Evolutionary conservation across 805 yeast genomes (phyloP), one percentile per base, ranked within the genome.

Genomic region (Zygosaccharomyces bisporus): DNA sequence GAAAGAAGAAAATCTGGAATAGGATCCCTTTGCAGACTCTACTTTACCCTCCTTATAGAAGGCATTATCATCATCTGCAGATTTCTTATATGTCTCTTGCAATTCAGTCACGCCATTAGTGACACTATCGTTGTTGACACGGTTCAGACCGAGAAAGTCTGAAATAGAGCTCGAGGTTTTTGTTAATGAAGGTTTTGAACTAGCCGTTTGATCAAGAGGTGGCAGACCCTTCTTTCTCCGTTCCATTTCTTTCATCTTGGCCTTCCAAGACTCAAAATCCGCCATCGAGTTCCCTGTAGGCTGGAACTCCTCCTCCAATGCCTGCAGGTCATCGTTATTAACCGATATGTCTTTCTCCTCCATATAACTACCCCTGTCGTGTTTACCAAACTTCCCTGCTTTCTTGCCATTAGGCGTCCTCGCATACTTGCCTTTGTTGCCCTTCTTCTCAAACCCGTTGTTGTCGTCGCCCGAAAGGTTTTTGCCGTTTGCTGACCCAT

Each of bases 261-360:
- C 63, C 47, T 63, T 70, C 68, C 69, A 69, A 23, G 60, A 53
- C 49, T 70, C 75, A 49, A 71, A 71, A 49, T 69, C 74, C 8
- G 60, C 61, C 55, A 64, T 61, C 20, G 66, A 52, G 45, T 65
- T 62, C n/a, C 69, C 69, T 2, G 63, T 56, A 7, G 64, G 55
- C 32, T 56, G 58, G 20, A 64, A 58, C 33, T 58, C 61, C 25
- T 55, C 60, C 46, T 65, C 69, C 23, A 64, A 48, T 14, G 61
- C 64, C 39, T 61, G 45, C 21, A 57, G 51, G 23, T 68, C 72
- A 8, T 64, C 66, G 18, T 61, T 66, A 4, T 57, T 61, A 7
- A 55, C 61, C 14, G 59, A 46, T 10, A 51, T 45, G 29, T 56
- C 61, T 33, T 64, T 56, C 25, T 58, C 61, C 31, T 55, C 57